Conservation (phyloP, 371 early-diverging fungal genomes). For the Mortierella sp. region DNA sequence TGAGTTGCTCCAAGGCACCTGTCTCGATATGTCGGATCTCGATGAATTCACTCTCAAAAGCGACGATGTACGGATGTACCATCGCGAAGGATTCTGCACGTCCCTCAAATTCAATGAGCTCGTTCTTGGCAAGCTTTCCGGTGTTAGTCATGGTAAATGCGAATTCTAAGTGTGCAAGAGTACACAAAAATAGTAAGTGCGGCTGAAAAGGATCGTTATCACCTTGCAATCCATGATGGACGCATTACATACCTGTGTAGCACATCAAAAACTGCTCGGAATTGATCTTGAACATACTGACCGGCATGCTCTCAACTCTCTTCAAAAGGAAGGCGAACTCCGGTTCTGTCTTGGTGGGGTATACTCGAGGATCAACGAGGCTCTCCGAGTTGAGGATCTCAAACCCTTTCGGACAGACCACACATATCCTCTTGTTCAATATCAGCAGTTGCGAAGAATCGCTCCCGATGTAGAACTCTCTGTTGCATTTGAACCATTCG, state of each 20-base stretch:
- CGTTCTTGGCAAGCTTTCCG: slow-evolving; percentile 32
- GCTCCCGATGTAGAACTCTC: slow-evolving; percentile 84
- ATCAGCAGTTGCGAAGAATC: slow-evolving; percentile 83
- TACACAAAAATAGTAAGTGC: not conserved
- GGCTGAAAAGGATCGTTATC: too few relatives aligned
- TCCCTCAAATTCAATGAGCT: slow-evolving; percentile 50
- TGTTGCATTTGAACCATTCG: slow-evolving; percentile 46
- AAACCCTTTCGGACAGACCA: slow-evolving; percentile 91
- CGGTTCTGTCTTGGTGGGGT: slow-evolving; percentile 65
- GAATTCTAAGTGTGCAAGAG: slow-evolving; percentile 20
- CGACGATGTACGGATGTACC: slow-evolving; percentile 82
- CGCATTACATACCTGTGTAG: slow-evolving; percentile 72
- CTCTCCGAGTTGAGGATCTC: slow-evolving; percentile 90
- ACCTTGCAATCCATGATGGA: not conserved
- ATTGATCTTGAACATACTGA: slow-evolving; percentile 83
- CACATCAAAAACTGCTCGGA: slow-evolving; percentile 86
- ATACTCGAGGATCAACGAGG: slow-evolving; percentile 71
- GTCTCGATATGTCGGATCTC: slow-evolving; percentile 89
- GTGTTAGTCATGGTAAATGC: slow-evolving; percentile 42
- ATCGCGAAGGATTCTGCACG: slow-evolving; percentile 44
- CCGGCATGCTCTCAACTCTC: slow-evolving; percentile 70
- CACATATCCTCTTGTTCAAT: slow-evolving; percentile 81
- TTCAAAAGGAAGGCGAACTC: slow-evolving; percentile 80
- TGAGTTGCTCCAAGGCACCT: slow-evolving; percentile 68
- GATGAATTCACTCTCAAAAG: slow-evolving; percentile 86